Percentiles rank a stretch among this genome's conserved stretches.
phyloP scores from a whole-genome alignment of 805 yeast species.

The Brettanomyces anomalus region DNA sequence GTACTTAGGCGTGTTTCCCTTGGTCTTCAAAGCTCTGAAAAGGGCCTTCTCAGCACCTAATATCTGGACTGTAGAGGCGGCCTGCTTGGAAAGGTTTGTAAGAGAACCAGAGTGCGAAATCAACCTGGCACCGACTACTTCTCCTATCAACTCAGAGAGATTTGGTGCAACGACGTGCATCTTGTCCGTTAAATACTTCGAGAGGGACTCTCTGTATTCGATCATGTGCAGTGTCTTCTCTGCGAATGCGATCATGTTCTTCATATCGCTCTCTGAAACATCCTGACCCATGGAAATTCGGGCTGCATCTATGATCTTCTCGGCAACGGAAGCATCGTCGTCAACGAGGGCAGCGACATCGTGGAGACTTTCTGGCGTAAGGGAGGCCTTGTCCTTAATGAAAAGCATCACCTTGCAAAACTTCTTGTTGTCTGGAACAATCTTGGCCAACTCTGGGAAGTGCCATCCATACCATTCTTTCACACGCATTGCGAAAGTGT shows the following conservation, averaged over 20 bases:
- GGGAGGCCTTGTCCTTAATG: conserved; percentile 80
- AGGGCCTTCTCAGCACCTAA: conserved; percentile 96
- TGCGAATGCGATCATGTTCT: conserved; percentile 84
- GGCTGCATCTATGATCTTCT: conserved; percentile 88
- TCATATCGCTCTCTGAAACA: conserved; percentile 89
- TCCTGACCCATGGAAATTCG: conserved; percentile 99
- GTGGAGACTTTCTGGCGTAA: conserved; percentile 75
- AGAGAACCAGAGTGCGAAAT: conserved; percentile 98
- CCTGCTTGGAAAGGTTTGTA: conserved; percentile 93
- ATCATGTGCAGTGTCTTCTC: conserved; percentile 85
- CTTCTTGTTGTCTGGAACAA: conserved; percentile 80
- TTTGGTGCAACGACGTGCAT: conserved; percentile 98
- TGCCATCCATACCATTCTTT: conserved; percentile 99
- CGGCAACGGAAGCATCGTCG: conserved; percentile 89
- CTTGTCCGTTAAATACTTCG: conserved; percentile 82
- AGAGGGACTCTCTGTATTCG: conserved; percentile 81
- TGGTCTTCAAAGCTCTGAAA: conserved; percentile 92
- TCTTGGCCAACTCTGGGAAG: conserved; percentile 92
- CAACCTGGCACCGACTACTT: conserved; percentile 96
- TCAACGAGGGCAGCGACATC: conserved; percentile 84
- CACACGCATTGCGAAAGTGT: conserved; percentile 94
- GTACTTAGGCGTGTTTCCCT: conserved; percentile 94
- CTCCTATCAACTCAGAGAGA: conserved; percentile 93
- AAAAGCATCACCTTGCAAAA: conserved; percentile 75
- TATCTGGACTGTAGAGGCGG: conserved; percentile 98